phyloP scores from a whole-genome alignment of 306 rosid genomes.

The Quercus alba region DNA sequence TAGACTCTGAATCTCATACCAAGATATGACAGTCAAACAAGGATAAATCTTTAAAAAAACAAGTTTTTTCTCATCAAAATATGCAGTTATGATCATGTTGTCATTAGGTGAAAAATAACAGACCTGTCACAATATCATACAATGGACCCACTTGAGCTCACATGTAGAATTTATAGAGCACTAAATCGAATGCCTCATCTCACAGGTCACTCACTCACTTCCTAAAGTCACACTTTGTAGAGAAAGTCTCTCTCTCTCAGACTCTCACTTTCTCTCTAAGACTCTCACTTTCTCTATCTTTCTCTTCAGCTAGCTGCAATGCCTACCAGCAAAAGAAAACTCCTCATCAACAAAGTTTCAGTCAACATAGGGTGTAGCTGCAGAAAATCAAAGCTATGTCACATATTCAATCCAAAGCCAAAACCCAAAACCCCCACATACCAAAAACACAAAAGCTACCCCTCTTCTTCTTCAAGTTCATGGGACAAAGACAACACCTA shows the following conservation, averaged over 20 bases:
- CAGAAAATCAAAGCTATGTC: slow-evolving; percentile 47
- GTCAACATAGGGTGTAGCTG: slow-evolving; percentile 74
- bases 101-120: slow-evolving; percentile 23
- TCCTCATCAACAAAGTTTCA: slow-evolving; percentile 42
- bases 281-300: background rate
- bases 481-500: slow-evolving; percentile 32
- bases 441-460: slow-evolving; percentile 28
- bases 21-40: slow-evolving; percentile 15
- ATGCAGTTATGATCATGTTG: slow-evolving; percentile 31
- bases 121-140: slow-evolving; percentile 13
- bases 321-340: slow-evolving; percentile 51
- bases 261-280: too few relatives aligned
- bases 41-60: background rate
- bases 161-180: slow-evolving; percentile 32
- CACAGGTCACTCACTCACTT: background rate
- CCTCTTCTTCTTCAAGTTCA: slow-evolving; percentile 18
- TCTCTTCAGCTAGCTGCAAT: slow-evolving; percentile 24
- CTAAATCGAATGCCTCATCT: slow-evolving; percentile 1
- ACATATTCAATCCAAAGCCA: slow-evolving; percentile 47
- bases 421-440: slow-evolving; percentile 32
- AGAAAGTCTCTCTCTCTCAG: background rate
- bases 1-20: background rate
- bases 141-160: slow-evolving; percentile 27
- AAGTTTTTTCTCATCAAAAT: background rate
- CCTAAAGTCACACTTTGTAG: background rate